These are phyloP conservation scores for Ustilago cynodontis DNA, from an alignment of 1,284 basidiomycete genomes.

Conservation along the genomic window DNA sequence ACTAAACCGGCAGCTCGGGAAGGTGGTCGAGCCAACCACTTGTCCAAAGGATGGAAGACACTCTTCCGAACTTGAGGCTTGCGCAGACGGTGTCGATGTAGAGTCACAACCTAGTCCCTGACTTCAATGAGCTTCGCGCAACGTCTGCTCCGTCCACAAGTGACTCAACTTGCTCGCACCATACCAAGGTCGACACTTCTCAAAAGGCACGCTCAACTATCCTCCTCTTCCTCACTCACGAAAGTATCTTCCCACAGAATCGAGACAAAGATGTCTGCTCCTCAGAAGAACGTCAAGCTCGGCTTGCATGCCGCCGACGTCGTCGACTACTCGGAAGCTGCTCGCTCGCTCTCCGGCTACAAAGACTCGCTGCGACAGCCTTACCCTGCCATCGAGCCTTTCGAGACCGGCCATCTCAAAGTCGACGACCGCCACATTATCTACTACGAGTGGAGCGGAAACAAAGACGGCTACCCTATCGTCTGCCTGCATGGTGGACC, in stretches of 20 bases:
- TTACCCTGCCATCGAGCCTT: constrained; percentile 62
- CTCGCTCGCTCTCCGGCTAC: constrained; percentile 51
- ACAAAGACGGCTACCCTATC: constrained; percentile 59
- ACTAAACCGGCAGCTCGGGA: neutral
- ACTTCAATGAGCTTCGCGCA: constrained; percentile 20
- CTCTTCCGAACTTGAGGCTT: constrained; percentile 20
- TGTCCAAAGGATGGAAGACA: constrained; percentile 13
- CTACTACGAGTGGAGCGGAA: constrained; percentile 64
- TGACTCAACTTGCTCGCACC: neutral
- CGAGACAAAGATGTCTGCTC: constrained; percentile 12
- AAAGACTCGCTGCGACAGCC: constrained; percentile 46
- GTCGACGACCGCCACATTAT: constrained; percentile 58
- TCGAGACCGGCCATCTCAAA: constrained; percentile 52
- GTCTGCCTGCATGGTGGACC: constrained; percentile 67
- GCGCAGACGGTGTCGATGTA: neutral
- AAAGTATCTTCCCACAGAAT: neutral
- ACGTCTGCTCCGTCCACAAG: constrained; percentile 1
- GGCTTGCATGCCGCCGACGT: constrained; percentile 44
- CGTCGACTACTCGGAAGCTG: constrained; percentile 41
- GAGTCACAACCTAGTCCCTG: constrained; percentile 1
- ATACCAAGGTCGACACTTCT: neutral
- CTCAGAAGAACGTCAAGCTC: constrained; percentile 18
- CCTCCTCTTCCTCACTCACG: neutral
- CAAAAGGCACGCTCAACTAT: neutral
- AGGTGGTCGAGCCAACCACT: constrained; percentile 24